Conservation (phyloP, 2,329 filamentous ascomycete genomes). For the Talaromyces sp. region DNA sequence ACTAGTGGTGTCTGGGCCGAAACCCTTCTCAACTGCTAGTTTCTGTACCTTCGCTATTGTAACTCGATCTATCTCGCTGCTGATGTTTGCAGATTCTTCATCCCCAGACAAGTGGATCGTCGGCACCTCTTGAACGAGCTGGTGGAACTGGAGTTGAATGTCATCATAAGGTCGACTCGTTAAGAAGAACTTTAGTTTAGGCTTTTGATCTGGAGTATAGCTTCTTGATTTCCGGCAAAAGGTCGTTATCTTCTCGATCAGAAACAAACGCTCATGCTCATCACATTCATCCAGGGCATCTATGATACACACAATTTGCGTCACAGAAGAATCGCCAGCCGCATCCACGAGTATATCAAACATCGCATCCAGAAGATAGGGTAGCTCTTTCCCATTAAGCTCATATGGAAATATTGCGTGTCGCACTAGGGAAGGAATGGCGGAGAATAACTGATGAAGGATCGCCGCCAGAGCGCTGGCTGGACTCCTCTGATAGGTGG, state of each 20-base stretch:
- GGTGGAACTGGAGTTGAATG: constrained; percentile 6
- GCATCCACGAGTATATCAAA: not conserved
- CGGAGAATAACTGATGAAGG: constrained; percentile 33
- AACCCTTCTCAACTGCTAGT: constrained; percentile 19
- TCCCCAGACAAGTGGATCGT: constrained; percentile 18
- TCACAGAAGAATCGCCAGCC: not conserved
- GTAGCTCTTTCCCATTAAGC: constrained; percentile 13
- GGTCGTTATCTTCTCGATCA: constrained; percentile 17
- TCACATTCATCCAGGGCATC: constrained; percentile 41
- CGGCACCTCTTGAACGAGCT: not conserved
- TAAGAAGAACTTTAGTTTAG: constrained; percentile 31
- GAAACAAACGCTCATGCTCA: constrained; percentile 9
- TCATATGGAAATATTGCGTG: constrained; percentile 22
- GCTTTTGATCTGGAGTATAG: not conserved
- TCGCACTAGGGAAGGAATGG: constrained; percentile 16
- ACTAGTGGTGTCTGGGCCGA: not conserved
- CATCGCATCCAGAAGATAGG: not conserved
- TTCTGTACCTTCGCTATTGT: constrained; percentile 18
- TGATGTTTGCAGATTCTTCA: constrained; percentile 15
- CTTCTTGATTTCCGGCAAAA: not conserved
- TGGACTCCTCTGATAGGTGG: constrained; percentile 9
- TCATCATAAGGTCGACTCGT: constrained; percentile 18
- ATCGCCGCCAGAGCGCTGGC: constrained; percentile 31
- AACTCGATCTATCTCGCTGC: constrained; percentile 22
- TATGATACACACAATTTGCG: constrained; percentile 31